Percentiles rank a stretch among this genome's conserved stretches.
These are phyloP conservation scores for Ustilago vetiveriae DNA, from an alignment of 1,284 basidiomycete species.

Conservation along the genomic window DNA sequence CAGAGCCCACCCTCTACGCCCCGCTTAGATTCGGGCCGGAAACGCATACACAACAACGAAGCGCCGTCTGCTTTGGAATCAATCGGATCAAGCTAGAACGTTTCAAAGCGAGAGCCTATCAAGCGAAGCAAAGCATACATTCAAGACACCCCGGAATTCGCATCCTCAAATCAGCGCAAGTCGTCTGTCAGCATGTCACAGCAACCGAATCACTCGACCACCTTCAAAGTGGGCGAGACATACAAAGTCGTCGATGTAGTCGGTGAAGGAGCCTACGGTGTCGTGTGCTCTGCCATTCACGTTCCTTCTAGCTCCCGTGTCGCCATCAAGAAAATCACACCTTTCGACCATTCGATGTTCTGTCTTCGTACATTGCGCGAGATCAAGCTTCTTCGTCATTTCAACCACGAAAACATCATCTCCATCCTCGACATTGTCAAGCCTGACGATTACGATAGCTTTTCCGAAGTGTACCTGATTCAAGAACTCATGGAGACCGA, in stretches of 20 bases:
- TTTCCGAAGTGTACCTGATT: slow-evolving; percentile 93
- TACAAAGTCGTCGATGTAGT: slow-evolving; percentile 68
- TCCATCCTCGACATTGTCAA: slow-evolving; percentile 59
- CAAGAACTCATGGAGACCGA: slow-evolving; percentile 68
- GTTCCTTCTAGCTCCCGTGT: slow-evolving; percentile 63
- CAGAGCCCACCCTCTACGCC: too few species aligned
- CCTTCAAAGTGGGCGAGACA: slow-evolving; percentile 54
- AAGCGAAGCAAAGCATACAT: too few species aligned
- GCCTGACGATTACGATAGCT: slow-evolving; percentile 76
- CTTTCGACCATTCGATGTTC: slow-evolving; percentile 67
- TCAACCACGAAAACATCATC: slow-evolving; percentile 66
- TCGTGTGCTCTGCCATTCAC: slow-evolving; percentile 69
- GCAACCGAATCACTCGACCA: slow-evolving; percentile 27
- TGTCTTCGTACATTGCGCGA: slow-evolving; percentile 65
- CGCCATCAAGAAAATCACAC: slow-evolving; percentile 69
- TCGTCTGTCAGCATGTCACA: too few species aligned
- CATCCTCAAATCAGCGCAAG: too few species aligned
- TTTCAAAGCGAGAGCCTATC: too few species aligned
- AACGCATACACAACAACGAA: too few species aligned
- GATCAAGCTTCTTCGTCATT: slow-evolving; percentile 65
- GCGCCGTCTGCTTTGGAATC: too few species aligned
- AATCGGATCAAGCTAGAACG: too few species aligned
- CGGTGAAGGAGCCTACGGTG: slow-evolving; percentile 70
- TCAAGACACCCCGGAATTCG: too few species aligned
- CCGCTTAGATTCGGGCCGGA: too few species aligned